These are phyloP conservation scores for Heimioporus sp. DNA, from an alignment of 768 basidiomycete species.

Conservation along the genomic window DNA sequence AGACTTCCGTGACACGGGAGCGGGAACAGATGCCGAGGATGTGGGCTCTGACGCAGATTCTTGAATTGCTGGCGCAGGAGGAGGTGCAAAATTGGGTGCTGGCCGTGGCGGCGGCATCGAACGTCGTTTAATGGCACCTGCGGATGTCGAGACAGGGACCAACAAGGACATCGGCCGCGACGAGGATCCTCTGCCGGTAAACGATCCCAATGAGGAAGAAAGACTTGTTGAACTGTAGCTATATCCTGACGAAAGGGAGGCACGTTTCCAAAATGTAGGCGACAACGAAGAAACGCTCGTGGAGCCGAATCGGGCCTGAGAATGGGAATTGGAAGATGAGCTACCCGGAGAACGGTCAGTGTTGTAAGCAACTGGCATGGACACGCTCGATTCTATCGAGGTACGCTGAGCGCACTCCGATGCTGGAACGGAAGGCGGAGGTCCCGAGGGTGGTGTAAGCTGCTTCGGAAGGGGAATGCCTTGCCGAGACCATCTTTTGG, in stretches of 20 bases:
- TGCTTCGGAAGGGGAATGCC: constrained; percentile 46
- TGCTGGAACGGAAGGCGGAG: constrained; percentile 49
- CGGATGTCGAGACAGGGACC: constrained; percentile 9
- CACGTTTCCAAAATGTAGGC: constrained; percentile 53
- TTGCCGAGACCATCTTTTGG: constrained; percentile 56
- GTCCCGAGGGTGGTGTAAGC: constrained; percentile 57
- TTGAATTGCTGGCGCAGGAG: constrained; percentile 55
- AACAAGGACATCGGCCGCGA: constrained; percentile 24
- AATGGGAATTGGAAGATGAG: constrained; percentile 36
- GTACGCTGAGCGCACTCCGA: constrained; percentile 20
- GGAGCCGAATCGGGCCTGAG: constrained; percentile 30
- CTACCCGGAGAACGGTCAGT: constrained; percentile 35
- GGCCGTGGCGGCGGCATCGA: constrained; percentile 77
- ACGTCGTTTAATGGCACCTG: constrained; percentile 42
- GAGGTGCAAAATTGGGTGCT: constrained; percentile 66
- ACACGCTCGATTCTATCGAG: constrained; percentile 24
- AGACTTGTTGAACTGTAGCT: constrained; percentile 44
- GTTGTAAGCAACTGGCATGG: constrained; percentile 31
- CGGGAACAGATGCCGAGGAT: constrained; percentile 4
- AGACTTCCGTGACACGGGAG: constrained; percentile 23
- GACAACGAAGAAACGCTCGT: constrained; percentile 44
- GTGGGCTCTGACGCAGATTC: constrained; percentile 5
- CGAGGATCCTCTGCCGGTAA: constrained; percentile 1
- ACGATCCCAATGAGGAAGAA: constrained; percentile 17
- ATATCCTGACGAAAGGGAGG: constrained; percentile 48